Conservation (phyloP, 306 rosid species). For the Herpetospermum pedunculosum region DNA sequence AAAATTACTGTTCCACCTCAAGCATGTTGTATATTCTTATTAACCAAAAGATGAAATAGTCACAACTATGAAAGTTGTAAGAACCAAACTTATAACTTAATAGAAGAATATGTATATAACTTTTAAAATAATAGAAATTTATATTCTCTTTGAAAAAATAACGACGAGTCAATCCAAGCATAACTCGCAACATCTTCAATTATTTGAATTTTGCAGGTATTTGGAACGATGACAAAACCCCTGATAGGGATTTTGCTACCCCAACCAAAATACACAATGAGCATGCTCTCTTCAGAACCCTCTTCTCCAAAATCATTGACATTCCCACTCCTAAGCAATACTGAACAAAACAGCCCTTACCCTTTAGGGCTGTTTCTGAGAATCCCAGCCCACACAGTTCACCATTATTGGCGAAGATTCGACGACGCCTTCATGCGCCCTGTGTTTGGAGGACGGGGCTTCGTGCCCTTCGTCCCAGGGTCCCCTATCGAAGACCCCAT, state of each 20-base stretch:
- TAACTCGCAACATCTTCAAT: too few species aligned
- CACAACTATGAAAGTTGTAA: too few species aligned
- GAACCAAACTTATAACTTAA: too few species aligned
- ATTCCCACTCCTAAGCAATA: constrained; percentile 48
- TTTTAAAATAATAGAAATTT: too few species aligned
- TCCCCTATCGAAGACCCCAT: constrained; percentile 55
- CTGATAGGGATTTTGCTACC: constrained; percentile 80
- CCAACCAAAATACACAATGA: constrained; percentile 29
- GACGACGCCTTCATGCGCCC: constrained; percentile 89
- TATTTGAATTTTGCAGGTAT: constrained; percentile 63
- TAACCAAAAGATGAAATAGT: too few species aligned
- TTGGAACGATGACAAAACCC: constrained; percentile 89
- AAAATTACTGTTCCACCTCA: too few species aligned
- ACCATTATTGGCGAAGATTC: constrained; percentile 81
- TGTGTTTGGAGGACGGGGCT: constrained; percentile 85
- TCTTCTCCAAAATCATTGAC: constrained; percentile 52
- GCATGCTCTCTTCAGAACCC: constrained; percentile 46
- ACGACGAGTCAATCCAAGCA: too few species aligned
- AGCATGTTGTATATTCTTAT: too few species aligned
- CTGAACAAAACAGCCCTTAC: constrained; percentile 22
- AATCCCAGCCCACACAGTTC: constrained; percentile 49
- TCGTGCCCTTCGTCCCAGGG: constrained; percentile 72
- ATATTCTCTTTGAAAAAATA: too few species aligned
- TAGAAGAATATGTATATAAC: too few species aligned
- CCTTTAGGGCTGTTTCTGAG: constrained; percentile 46